Evolutionary conservation across 768 basidiomycete genomes (phyloP), one percentile per base, ranked within the genome.

Genomic region (Hypholoma fasciculare): DNA sequence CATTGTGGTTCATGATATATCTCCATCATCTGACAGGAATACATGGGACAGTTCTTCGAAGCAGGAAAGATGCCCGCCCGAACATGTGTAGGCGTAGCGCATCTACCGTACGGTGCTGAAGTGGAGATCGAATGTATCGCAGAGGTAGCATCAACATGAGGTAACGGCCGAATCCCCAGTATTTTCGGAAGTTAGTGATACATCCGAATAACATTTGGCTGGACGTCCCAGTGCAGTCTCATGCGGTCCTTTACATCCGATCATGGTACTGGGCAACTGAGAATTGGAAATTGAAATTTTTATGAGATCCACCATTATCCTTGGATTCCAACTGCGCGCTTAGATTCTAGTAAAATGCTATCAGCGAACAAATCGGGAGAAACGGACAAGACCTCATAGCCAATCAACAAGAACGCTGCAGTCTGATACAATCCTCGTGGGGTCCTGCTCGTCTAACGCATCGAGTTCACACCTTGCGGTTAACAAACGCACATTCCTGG

Each of bases 331-430:
- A 34, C 30, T 34, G 30, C 6, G 3, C 30, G 30, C 9, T 34
- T 7, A 9, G 1, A 34, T 34, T 9, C 30, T 34, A 5, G 30
- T 34, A 34, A 34, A 34, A 34, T 34, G 30, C 30, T 34, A 34
- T 34, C 30, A 34, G 30, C 30, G 30, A 9, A 9, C 9, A 34
- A 34, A 7, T 34, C 9, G 9, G 2, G 30, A 9, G 6, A 34
- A 34, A 34, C 88, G 2, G 90, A 81, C 12, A 89, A 34, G 30
- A 34, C 30, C 84, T 51, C 94, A 80, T 40, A 86, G 79, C 3
- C 92, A 92, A 3, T 89, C 90, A 27, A 96, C 82, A 42, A 95
- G 69, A 1, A 86, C 85, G 60, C 88, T 90, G 92, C 93, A 96
- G 66, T 96, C 94, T 17, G 95, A 73, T 3, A 79, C 73, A 7